A percentile compares a stretch with the other conserved stretches of the same genome.
phyloP scores from a whole-genome alignment of 2,329 filamentous ascomycete genomes.

The Fusarium keratoplasticum region DNA sequence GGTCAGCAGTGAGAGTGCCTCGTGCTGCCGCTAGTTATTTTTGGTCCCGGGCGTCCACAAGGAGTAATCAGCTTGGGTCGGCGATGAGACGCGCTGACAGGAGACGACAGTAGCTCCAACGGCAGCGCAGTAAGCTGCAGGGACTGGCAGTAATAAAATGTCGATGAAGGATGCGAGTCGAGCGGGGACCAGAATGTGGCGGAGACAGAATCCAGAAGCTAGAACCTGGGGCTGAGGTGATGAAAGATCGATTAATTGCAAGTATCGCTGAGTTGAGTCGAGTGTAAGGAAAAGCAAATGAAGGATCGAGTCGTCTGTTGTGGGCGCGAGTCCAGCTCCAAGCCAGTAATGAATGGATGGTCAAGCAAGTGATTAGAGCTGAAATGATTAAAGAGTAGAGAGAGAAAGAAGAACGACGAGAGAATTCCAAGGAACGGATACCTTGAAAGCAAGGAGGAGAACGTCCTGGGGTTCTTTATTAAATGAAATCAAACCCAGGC shows the following conservation, averaged over 20 bases:
- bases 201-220: conserved; percentile 18
- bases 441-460: conserved; percentile 29
- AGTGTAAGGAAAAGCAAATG: conserved; percentile 10
- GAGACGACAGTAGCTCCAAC: conserved; percentile 12
- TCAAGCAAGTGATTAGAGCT: conserved; percentile 1
- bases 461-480: conserved; percentile 32
- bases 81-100: conserved; percentile 34
- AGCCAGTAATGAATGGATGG: conserved; percentile 28
- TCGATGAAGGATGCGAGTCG: neutral
- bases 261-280: neutral
- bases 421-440: conserved; percentile 22
- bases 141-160: neutral
- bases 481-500: conserved; percentile 7
- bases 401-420: conserved; percentile 1
- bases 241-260: conserved; percentile 5
- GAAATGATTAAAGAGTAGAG: conserved; percentile 9
- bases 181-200: conserved; percentile 16
- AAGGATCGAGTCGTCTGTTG: conserved; percentile 19
- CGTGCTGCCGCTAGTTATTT: conserved; percentile 39
- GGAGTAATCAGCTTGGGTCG: conserved; percentile 15
- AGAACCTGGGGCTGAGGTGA: conserved; percentile 14
- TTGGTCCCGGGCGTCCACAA: conserved; percentile 27
- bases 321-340: conserved; percentile 37
- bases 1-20: conserved; percentile 20
- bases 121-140: conserved; percentile 4